Evolutionary conservation across 768 basidiomycete species (phyloP), one percentile per base, ranked within the genome.

Genomic region (Coprinopsis marcescibilis): DNA sequence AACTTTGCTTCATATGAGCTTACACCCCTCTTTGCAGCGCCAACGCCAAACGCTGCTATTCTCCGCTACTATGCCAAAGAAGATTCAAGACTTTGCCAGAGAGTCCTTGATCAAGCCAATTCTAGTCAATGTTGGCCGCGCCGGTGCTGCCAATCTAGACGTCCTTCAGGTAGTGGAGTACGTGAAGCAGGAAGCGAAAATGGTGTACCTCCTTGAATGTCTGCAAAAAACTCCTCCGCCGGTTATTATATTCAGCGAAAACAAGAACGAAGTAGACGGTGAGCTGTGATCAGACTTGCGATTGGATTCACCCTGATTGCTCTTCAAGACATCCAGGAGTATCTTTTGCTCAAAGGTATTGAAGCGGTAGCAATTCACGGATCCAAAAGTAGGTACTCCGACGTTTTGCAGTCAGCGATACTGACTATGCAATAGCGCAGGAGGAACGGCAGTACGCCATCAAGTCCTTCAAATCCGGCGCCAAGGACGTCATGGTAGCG

Each of bases 231-330:
- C 96, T 0, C 85, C 96, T 0, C 96, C 96, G 5, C 96, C 96
- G 1, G 93, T 95, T 40, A 96, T 98, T 65, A 79, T 98, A 48
- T 99, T 99, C 64, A 92, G 88, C 53, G 96, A 99, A 62, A 98
- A 95, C 70, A 99, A 99, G 75, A 98, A 99, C 60, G 96, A 99
- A 63, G 96, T 99, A n/a, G 96, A 99, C 60, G 94, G 93, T 93
- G 54, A 57, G 78, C 51, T 30, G 49, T 36, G 6, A 41, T 32
- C 39, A 29, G 11, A 19, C 12, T 26, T 45, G 27, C 30, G 12
- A 29, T 37, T 47, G 23, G 24, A 26, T 35, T 14, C n/a, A n/a
- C n/a, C n/a, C 32, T 41, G 10, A 50, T 39, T 43, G 45, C 27
- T 12, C 36, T 11, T n/a, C 4, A 55, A 95, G 95, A 99, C 63